Evolutionary conservation across 371 early-diverging fungal genomes (phyloP), one percentile per base, ranked within the genome.

Genomic region (Saksenaea vasiformis): DNA sequence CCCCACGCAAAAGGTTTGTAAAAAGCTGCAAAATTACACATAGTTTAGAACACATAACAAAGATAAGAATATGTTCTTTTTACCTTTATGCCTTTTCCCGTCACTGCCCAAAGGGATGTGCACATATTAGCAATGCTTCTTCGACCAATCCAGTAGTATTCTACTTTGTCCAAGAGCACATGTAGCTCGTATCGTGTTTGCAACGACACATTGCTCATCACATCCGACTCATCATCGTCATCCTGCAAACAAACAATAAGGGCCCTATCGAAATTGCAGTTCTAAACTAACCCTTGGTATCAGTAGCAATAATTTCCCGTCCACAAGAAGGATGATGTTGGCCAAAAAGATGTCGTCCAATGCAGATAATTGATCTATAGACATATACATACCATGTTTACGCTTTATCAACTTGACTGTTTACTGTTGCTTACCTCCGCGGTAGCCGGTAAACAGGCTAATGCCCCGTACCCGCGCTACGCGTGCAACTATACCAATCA

Each of bases 81-180:
- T 75, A 92, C 90, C 82, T 86, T 92, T 31, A 89, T 70, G 7
- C 86, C 84, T 38, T 76, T 68, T 26, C 90, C 93, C 72, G 89
- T 87, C 24, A 87, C 86, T 5, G 85, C 84, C 93, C 95, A 94
- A 39, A 94, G 57, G 1, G 93, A 89, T 38, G 85, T 88, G 19
- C 76, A 73, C 17, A 89, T 55, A 44, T 84, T 83, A 35, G 85
- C 86, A 36, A 85, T 62, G 36, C 84, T 70, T 39, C 82, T 83
- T 43, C 79, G 74, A 0, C 87, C 85, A 38, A 87, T 80, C 90
- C 91, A 91, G 66, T 89, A 91, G 71, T 84, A 87, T 65, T 93
- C 93, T 15, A 90, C 74, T 37, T 86, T 83, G 31, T 88, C 84
- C 1, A 87, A 74, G 17, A 95, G 69, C 13, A 72, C 69, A 34